Percentiles rank a stretch among this genome's conserved stretches.
Conservation (phyloP, 208 protist genomes). For the Leishmania arabica region DNA sequence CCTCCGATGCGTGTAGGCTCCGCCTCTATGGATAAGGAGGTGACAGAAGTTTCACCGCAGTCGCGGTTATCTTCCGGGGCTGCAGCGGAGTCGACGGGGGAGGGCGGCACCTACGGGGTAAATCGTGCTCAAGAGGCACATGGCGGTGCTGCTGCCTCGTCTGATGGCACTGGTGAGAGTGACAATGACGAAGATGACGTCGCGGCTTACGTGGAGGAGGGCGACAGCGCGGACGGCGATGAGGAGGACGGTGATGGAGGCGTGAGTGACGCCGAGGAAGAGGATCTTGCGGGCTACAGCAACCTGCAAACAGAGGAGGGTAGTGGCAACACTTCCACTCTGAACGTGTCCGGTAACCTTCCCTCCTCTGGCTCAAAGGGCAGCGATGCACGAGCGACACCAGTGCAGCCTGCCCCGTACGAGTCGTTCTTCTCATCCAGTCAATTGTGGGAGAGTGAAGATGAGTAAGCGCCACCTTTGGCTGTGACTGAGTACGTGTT, state of each 20-base stretch:
- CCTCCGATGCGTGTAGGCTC: neutral
- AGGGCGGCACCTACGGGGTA: neutral
- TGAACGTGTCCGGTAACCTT: neutral
- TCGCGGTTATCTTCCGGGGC: neutral
- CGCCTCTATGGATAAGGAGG: neutral
- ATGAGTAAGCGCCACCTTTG: neutral
- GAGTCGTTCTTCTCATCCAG: slow-evolving; percentile 15
- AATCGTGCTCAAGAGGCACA: neutral
- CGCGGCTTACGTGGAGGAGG: neutral
- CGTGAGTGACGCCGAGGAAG: slow-evolving; percentile 1
- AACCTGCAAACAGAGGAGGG: slow-evolving; percentile 14
- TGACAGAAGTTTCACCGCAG: neutral
- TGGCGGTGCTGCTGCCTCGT: neutral
- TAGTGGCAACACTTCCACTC: neutral
- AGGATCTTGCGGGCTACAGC: slow-evolving; percentile 23
- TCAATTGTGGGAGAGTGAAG: slow-evolving; percentile 9
- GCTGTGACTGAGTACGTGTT: neutral
- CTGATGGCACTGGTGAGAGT: neutral
- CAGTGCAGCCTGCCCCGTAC: neutral
- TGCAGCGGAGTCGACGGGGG: neutral
- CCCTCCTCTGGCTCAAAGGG: neutral
- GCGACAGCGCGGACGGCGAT: neutral
- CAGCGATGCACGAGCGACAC: neutral
- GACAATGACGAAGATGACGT: neutral
- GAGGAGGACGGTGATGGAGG: slow-evolving; percentile 8